Percentiles rank a stretch among this genome's conserved stretches.
Conservation (phyloP, 768 basidiomycete genomes). For the Leccinum disarticulatum region DNA sequence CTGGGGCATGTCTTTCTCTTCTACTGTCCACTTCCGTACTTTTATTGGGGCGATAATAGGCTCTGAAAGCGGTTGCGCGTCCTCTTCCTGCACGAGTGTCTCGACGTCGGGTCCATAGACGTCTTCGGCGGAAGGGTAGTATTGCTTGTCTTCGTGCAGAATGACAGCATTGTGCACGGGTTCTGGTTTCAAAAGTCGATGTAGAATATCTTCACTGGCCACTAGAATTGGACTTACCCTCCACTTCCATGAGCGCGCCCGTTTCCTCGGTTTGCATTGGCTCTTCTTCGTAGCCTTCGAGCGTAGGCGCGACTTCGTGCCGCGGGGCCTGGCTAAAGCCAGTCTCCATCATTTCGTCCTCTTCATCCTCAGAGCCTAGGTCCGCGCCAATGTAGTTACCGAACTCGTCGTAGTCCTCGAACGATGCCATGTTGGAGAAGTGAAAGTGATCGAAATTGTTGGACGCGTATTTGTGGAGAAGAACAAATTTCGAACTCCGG, state of each 20-base stretch:
- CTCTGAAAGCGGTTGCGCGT: conserved; percentile 91
- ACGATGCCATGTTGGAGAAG: conserved; percentile 47
- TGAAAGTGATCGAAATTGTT: conserved; percentile 11
- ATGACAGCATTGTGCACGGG: conserved; percentile 80
- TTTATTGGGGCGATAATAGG: conserved; percentile 96
- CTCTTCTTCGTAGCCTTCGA: conserved; percentile 86
- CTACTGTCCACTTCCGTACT: conserved; percentile 90
- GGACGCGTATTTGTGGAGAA: conserved; percentile 25
- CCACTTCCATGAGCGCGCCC: conserved; percentile 79
- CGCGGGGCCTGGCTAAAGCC: conserved; percentile 42
- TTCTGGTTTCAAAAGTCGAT: conserved; percentile 43
- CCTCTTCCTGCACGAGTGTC: conserved; percentile 97
- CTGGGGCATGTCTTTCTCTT: conserved; percentile 93
- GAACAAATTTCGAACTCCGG: conserved; percentile 38
- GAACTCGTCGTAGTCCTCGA: conserved; percentile 88
- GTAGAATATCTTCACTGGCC: conserved; percentile 1
- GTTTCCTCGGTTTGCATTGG: conserved; percentile 55
- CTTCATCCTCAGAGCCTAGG: conserved; percentile 77
- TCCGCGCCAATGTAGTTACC: conserved; percentile 98
- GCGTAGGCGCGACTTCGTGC: conserved; percentile 47
- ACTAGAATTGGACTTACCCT: conserved; percentile 49
- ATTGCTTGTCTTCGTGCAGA: conserved; percentile 97
- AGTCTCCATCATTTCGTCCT: conserved; percentile 54
- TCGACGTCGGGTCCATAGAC: conserved; percentile 95
- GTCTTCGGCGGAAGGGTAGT: conserved; percentile 90